Conservation (phyloP, 225 moss, liverwort and hornwort genomes). For the Marchantia paleacea region DNA sequence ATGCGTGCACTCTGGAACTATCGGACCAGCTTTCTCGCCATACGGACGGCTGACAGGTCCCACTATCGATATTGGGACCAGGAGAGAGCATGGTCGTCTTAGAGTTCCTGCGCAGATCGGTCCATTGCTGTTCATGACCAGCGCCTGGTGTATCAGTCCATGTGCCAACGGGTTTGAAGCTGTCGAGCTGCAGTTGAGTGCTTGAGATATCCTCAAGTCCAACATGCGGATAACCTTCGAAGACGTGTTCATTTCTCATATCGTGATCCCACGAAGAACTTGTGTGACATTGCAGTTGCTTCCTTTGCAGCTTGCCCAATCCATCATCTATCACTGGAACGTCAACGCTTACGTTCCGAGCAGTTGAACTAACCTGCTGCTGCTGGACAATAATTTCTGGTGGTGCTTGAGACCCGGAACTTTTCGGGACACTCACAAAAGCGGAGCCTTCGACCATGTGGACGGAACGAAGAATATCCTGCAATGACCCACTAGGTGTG, state of each 20-base stretch:
- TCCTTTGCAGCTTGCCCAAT: slow-evolving; percentile 7
- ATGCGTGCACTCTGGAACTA: neutral
- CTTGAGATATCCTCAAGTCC: slow-evolving; percentile 16
- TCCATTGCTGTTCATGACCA: slow-evolving; percentile 23
- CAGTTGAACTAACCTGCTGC: neutral
- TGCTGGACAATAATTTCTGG: slow-evolving; percentile 8
- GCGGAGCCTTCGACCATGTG: slow-evolving; percentile 12
- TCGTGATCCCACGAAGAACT: slow-evolving; percentile 8
- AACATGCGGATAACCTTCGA: slow-evolving; percentile 16
- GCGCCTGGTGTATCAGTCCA: slow-evolving; percentile 7
- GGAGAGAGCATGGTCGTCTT: neutral
- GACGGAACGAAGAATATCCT: slow-evolving; percentile 17
- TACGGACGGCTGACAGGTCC: neutral
- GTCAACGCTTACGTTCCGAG: neutral
- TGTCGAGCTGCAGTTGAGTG: slow-evolving; percentile 17
- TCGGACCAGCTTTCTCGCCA: slow-evolving; percentile 19
- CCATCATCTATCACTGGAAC: slow-evolving; percentile 11
- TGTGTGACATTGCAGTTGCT: neutral
- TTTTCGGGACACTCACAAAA: slow-evolving; percentile 3
- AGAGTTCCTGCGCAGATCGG: slow-evolving; percentile 9
- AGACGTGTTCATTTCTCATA: neutral
- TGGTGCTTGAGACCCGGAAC: slow-evolving; percentile 1
- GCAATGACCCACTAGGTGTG: slow-evolving; percentile 20
- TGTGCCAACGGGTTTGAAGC: slow-evolving; percentile 2
- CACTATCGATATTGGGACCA: neutral